Evolutionary conservation across 2,329 filamentous ascomycete genomes (phyloP).

Genomic region (Geosmithia flava): DNA sequence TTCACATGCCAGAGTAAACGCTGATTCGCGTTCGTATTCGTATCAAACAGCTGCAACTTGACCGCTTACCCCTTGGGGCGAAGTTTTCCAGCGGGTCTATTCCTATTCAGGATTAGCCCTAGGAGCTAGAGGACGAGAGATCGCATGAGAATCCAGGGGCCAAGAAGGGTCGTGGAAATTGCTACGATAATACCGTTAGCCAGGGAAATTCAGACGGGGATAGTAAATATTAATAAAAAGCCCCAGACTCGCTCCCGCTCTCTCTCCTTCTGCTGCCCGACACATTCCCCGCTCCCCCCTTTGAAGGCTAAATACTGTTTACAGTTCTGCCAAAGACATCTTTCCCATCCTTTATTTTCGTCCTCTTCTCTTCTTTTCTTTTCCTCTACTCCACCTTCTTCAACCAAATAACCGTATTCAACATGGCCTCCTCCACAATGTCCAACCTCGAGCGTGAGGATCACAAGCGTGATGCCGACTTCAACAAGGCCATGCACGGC

Average conservation of each 20-base stretch:
- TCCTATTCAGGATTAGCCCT: neutral
- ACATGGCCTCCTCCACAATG: slow-evolving; percentile 28
- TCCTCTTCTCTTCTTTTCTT: neutral
- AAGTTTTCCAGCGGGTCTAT: neutral
- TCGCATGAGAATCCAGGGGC: slow-evolving; percentile 2
- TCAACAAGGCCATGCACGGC: slow-evolving; percentile 82
- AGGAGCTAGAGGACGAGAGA: neutral
- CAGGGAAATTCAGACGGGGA: neutral
- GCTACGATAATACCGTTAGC: neutral
- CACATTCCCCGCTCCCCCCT: neutral
- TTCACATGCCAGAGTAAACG: slow-evolving; percentile 1
- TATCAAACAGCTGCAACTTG: neutral
- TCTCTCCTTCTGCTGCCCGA: neutral
- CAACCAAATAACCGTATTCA: slow-evolving; percentile 10
- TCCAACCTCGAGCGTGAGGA: slow-evolving; percentile 65
- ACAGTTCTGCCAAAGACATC: neutral
- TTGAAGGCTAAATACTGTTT: neutral
- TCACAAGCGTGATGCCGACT: slow-evolving; percentile 73
- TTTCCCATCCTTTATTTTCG: neutral
- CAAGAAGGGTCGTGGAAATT: slow-evolving; percentile 3
- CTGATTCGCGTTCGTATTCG: slow-evolving; percentile 10
- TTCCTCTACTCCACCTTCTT: slow-evolving; percentile 4
- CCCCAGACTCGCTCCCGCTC: neutral
- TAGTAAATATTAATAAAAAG: neutral
- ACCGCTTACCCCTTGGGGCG: slow-evolving; percentile 4